Evolutionary conservation across 345 rosid species (phyloP), one percentile per base, ranked within the genome.

Genomic region (Syzygium jambos): DNA sequence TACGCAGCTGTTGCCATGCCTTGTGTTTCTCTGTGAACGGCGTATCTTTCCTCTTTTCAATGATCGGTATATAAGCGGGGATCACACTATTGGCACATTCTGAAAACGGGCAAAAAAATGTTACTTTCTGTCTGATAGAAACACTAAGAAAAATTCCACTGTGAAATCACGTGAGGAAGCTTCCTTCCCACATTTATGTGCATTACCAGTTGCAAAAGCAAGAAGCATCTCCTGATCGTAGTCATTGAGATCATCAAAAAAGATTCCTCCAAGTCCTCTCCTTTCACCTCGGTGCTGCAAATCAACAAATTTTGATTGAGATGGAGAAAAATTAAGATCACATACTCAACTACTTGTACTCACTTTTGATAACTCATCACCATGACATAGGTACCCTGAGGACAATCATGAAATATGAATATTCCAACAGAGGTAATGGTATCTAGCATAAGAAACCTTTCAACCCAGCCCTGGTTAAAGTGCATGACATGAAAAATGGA

Each of bases 261-360:
- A 98, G 85, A 98, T 94, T 78, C 99, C 99, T 83, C 99, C 99
- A 88, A 98, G 98, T 87, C 99, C 99, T 91, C 99, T 92, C 86
- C 99, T 93, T 93, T 98, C 99, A 85, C 86, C 94, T 85, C 98
- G 96, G 87, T 98, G 99, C 99, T 98, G 93, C 90, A 96, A 34
- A 89, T 10, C 86, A 38, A 85, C 56, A 88, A 56, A 84, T 49
- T 43, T 11, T 10, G 11, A 52, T 73, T 27, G 13, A 19, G 22
- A 56, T 41, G 29, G 30, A 57, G 86, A 34, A 57, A 41, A 56
- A 82, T 51, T 46, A 51, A 49, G 51, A 4, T 30, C n/a, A 57
- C 56, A 56, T 54, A 86, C 51, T 46, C 52, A 38, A 14, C 51
- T 11, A 57, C 63, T 57, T 23, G n/a, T 57, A 23, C 63, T 57